Percentiles rank a stretch among this genome's conserved stretches.
Conservation (phyloP, 192 early-diverging fungal genomes). For the Tieghemiomyces parasiticus region DNA sequence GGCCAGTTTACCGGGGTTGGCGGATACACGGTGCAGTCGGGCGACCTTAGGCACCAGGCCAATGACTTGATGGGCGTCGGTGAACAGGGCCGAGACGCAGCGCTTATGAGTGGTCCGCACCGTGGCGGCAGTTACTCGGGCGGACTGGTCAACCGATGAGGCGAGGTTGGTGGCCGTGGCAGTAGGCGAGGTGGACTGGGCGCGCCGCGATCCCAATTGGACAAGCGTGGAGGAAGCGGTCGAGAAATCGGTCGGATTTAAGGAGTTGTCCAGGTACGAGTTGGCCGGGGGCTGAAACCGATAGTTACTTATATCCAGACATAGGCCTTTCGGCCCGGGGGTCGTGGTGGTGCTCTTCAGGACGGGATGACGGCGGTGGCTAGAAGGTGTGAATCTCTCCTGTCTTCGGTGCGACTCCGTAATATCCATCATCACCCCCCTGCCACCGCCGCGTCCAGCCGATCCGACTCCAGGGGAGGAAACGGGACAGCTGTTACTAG, state of each 20-base stretch:
- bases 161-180: not conserved
- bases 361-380: not conserved
- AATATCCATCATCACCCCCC: not conserved
- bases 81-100: not conserved
- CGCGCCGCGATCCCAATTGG: not conserved
- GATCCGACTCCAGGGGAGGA: not conserved
- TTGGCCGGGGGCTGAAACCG: not conserved
- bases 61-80: not conserved
- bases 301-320: constrained; percentile 6
- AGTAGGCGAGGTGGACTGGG: not conserved
- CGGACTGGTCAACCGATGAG: not conserved
- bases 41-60: constrained; percentile 5
- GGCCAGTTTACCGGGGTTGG: not conserved
- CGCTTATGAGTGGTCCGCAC: constrained; percentile 8
- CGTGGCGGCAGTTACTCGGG: not conserved
- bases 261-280: not conserved
- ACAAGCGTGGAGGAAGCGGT: not conserved
- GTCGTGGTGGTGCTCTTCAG: not conserved
- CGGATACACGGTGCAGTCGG: not conserved
- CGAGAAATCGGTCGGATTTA: too few species aligned
- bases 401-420: not conserved
- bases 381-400: not conserved
- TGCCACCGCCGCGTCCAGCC: not conserved
- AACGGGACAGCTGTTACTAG: not conserved
- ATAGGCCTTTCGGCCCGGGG: not conserved